Percentiles rank a stretch among this genome's conserved stretches.
phyloP scores from a whole-genome alignment of 768 basidiomycete species.

The Trametes sanguinea region DNA sequence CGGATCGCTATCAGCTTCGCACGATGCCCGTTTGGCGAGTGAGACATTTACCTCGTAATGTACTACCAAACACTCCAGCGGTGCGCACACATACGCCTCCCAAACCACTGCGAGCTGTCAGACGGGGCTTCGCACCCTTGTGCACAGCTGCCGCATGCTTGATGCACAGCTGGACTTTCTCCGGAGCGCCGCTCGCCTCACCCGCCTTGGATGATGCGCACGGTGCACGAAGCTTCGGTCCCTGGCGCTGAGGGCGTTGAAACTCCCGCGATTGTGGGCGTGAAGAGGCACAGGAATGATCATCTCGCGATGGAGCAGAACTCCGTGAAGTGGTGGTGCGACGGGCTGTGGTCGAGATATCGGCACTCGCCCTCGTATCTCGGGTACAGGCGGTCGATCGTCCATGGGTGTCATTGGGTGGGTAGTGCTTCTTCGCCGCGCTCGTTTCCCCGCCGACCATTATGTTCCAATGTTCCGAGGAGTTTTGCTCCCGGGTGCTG shows the following conservation, averaged over 20 bases:
- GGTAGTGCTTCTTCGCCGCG: too few relatives aligned
- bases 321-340: background rate
- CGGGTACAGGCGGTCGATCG: too few relatives aligned
- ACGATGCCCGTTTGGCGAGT: background rate
- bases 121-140: background rate
- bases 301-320: background rate
- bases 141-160: background rate
- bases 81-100: constrained; percentile 1
- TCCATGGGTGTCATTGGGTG: too few relatives aligned
- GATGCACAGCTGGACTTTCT: background rate
- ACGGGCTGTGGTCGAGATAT: too few relatives aligned
- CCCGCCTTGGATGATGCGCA: background rate
- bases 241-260: background rate
- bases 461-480: too few relatives aligned
- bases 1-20: background rate
- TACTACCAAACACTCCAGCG: background rate
- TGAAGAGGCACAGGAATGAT: background rate
- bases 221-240: background rate
- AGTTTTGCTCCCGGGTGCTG: too few relatives aligned
- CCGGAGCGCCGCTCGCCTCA: background rate
- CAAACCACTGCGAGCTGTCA: background rate
- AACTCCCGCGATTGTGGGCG: background rate
- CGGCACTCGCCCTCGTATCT: too few relatives aligned
- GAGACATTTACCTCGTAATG: background rate
- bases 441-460: too few relatives aligned